Percentiles rank a stretch among this genome's conserved stretches.
Conservation (phyloP, 306 rosid genomes). For the Gillenia trifoliata region DNA sequence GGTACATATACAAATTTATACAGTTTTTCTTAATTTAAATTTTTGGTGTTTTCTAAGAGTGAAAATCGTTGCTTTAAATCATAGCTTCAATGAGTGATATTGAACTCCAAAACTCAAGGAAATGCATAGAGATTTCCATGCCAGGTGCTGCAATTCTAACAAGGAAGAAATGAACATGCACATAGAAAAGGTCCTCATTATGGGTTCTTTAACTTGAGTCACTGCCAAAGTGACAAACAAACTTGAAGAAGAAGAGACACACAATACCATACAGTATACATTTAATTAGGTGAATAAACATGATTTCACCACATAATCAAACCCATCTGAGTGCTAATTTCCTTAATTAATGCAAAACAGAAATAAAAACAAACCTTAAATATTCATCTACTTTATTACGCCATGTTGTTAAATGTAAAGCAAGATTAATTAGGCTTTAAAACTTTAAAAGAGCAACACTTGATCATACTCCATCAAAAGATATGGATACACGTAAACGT, state of each 20-base stretch:
- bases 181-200: not conserved
- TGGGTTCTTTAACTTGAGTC: slow-evolving; percentile 1
- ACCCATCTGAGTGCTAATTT: slow-evolving; percentile 1
- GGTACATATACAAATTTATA: too few species aligned
- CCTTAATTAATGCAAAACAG: not conserved
- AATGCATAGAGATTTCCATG: not conserved
- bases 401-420: slow-evolving; percentile 10
- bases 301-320: slow-evolving; percentile 2
- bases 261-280: not conserved
- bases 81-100: not conserved
- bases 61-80: not conserved
- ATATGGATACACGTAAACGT: slow-evolving; percentile 60
- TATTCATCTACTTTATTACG: not conserved
- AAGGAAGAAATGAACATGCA: not conserved
- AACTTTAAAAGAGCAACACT: slow-evolving; percentile 22
- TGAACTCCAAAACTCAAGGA: not conserved
- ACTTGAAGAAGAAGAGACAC: not conserved
- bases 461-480: slow-evolving; percentile 14
- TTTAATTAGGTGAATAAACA: not conserved
- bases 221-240: not conserved
- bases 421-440: not conserved
- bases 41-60: not conserved
- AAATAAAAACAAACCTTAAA: not conserved
- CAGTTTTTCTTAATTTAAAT: not conserved
- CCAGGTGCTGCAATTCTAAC: not conserved